Base-by-base conservation (phyloP, 2,329 filamentous ascomycete species). In the Colletotrichum endophyticum region DNA sequence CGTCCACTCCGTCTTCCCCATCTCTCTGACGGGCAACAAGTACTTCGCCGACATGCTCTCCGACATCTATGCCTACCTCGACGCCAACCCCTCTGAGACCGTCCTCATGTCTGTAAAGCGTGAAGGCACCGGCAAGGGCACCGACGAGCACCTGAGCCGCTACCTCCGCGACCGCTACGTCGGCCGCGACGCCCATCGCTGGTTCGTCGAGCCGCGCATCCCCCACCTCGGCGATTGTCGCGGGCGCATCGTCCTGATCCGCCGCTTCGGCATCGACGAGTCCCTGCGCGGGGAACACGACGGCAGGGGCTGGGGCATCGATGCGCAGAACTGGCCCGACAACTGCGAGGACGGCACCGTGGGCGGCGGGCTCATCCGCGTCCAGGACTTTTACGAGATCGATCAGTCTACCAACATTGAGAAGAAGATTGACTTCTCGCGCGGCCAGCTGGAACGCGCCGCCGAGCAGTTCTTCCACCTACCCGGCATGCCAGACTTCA, bases 311-410 rank as follows among this genome's bases (percentile, higher is more conserved):
- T 92, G 87, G 85, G 92, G 90, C 59, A 89, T 94, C 63, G 91
- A 94, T 82, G 92, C 89, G 27, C 89, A 90, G 78, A 83, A 84
- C 66, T 99, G 96, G 96, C 95, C 95, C 0, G 94, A 98, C 86
- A 99, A 99, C 86, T 95, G 95, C 78, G 92, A 94, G 36, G 92
- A 98, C 81, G 94, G 94, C 72, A 88, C 88, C 39, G 92, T 91
- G 66, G 91, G 91, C 11, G 93, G 92, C 80, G 95, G 95, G 5
- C 88, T 93, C 78, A 92, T 98, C 75, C 93, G 95, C 79, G 93
- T 99, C 57, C 97, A 99, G 86, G 97, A 99, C 87, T 98, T 96
- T 85, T 99, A 98, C 88, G 95, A 98, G 82, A 92, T 99, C 39
- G 87, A 93, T 62, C 92, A 95, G 84, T 92, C 91, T 27, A 88